Evolutionary conservation across 768 basidiomycete genomes (phyloP).

Genomic region (Strobilomyces dryophilus): DNA sequence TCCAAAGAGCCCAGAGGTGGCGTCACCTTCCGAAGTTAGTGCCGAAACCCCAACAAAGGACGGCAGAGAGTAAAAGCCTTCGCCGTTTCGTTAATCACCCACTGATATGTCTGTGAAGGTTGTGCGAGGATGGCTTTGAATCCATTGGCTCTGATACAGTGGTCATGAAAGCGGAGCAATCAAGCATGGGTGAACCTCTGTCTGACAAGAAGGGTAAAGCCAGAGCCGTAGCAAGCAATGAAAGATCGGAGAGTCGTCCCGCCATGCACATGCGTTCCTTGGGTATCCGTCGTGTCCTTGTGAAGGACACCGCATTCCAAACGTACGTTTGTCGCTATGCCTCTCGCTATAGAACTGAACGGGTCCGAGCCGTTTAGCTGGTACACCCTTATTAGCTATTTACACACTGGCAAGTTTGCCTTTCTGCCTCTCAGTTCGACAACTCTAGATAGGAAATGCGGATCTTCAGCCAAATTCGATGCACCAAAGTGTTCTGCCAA

Average conservation of each 20-base stretch:
- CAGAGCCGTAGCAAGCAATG: neutral
- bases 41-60: neutral
- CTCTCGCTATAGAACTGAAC: neutral
- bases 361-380: conserved; percentile 23
- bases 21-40: no score
- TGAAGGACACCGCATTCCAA: conserved; percentile 28
- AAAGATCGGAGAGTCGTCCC: neutral
- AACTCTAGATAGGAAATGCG: neutral
- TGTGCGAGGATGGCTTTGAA: conserved; percentile 10
- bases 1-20: neutral
- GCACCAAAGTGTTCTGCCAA: conserved; percentile 37
- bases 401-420: conserved; percentile 33
- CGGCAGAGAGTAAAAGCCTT: conserved; percentile 4
- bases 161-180: conserved; percentile 11
- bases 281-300: conserved; percentile 20
- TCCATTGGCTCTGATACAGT: conserved; percentile 18
- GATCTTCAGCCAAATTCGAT: neutral
- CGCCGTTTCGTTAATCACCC: neutral
- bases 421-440: conserved; percentile 30
- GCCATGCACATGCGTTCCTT: conserved; percentile 8
- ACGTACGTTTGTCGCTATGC: conserved; percentile 13
- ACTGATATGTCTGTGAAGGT: conserved; percentile 2
- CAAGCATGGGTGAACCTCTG: neutral
- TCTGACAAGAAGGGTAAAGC: neutral
- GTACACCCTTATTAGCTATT: conserved; percentile 39